Evolutionary conservation across 768 basidiomycete species (phyloP).

Genomic region (Cystofilobasidium bisporidii): DNA sequence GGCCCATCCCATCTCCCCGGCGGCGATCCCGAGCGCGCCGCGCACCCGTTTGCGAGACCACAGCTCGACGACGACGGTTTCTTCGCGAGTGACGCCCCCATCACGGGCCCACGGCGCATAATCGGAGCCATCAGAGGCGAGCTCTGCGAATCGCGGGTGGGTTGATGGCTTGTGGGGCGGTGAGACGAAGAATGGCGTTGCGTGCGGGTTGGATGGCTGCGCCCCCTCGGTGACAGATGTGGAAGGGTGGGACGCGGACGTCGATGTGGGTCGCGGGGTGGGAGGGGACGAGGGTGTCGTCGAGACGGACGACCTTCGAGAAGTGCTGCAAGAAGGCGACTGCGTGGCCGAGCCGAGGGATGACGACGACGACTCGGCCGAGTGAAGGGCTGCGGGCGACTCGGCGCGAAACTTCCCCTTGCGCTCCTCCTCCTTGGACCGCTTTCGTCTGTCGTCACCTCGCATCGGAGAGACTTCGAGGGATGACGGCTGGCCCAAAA

Average conservation of each 20-base stretch:
- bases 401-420: neutral
- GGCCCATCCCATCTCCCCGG: conserved; percentile 51
- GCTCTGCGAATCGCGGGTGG: conserved; percentile 63
- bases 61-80: conserved; percentile 48
- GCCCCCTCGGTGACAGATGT: neutral
- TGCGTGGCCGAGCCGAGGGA: too few species aligned
- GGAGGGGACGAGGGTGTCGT: neutral
- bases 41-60: conserved; percentile 30
- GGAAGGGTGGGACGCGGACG: too few species aligned
- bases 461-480: too few species aligned
- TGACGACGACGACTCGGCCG: too few species aligned
- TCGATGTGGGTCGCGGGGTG: neutral
- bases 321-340: neutral
- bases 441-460: too few species aligned
- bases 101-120: conserved; percentile 52
- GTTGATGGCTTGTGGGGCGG: conserved; percentile 71
- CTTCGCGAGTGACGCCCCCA: conserved; percentile 45
- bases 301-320: neutral
- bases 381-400: neutral
- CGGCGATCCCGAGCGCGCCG: conserved; percentile 29
- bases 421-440: neutral
- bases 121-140: conserved; percentile 47
- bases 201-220: neutral
- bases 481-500: too few species aligned
- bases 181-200: conserved; percentile 56